Evolutionary conservation across 495 filamentous ascomycete species (phyloP), one percentile per base, ranked within the genome.

Genomic region (Xylaria palmicola): DNA sequence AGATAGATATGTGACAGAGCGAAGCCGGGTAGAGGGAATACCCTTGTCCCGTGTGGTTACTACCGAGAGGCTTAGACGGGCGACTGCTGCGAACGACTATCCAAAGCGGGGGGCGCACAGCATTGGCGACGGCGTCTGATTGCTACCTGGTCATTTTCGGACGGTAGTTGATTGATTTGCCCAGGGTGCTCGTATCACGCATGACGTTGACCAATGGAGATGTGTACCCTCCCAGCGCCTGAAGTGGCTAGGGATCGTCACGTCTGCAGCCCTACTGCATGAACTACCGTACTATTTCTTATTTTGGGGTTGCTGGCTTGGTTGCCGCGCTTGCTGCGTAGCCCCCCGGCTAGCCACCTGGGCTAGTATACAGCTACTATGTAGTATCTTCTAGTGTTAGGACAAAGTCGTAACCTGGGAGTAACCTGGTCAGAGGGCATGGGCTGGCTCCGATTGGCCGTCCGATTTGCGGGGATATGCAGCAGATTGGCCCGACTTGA

Each of bases 181-280:
- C 50, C 19, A 39, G 30, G 29, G 50, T 17, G 17, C 50, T 32
- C 32, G 50, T 39, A 39, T 39, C 17, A 22, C 8, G 20, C 8
- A 12, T 26, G 34, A n/a, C 5, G 12, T 26, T 27, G 50, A 9
- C 50, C 50, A 37, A 37, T 53, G 32, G 10, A 37, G 15, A 13
- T n/a, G 5, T 32, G 20, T 27, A 17, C 32, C 32, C 19, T 24
- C 0, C 32, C 17, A 1, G 17, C 26, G 22, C 20, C 26, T 20
- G 17, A 32, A 36, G 3, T 6, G 32, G 32, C 15, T 1, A 13
- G 3, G 4, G 50, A 39, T 53, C 29, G 19, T 22, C 32, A 15
- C 32, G 17, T n/a, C 50, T 53, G 50, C 50, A 53, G 32, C 50
- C 32, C 26, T 39, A 37, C 50, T 53, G 50, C 50, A 37, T 34